Evolutionary conservation across 2,329 filamentous ascomycete genomes (phyloP).

Genomic region (Claviceps monticola): DNA sequence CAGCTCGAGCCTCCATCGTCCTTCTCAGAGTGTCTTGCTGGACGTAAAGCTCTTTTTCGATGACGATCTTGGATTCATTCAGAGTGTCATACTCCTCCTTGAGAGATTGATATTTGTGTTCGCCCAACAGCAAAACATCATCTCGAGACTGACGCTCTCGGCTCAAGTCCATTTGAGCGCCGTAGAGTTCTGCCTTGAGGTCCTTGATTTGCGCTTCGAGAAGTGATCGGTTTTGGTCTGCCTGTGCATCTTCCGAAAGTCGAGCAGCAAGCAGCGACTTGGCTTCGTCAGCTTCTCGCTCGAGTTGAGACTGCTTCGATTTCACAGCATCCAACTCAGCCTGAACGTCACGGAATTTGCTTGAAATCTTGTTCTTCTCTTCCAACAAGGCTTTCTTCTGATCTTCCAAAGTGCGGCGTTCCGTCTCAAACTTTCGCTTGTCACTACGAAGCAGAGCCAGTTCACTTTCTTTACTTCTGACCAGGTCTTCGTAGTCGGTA

Average conservation of each 20-base stretch:
- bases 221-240: slow-evolving; percentile 65
- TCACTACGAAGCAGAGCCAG: slow-evolving; percentile 73
- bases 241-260: slow-evolving; percentile 78
- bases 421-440: slow-evolving; percentile 67
- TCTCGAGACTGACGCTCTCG: slow-evolving; percentile 86
- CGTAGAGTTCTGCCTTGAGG: slow-evolving; percentile 73
- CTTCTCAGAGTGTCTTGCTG: slow-evolving; percentile 85
- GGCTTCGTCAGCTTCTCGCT: slow-evolving; percentile 79
- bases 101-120: slow-evolving; percentile 73
- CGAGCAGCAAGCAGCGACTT: slow-evolving; percentile 77
- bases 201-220: slow-evolving; percentile 79
- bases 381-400: slow-evolving; percentile 57
- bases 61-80: slow-evolving; percentile 90
- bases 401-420: slow-evolving; percentile 63
- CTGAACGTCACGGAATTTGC: slow-evolving; percentile 68
- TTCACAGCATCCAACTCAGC: slow-evolving; percentile 79
- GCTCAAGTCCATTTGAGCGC: slow-evolving; percentile 77
- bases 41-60: slow-evolving; percentile 93
- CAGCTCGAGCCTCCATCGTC: slow-evolving; percentile 65
- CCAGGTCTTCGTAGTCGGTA: slow-evolving; percentile 86
- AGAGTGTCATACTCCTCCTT: slow-evolving; percentile 75
- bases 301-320: slow-evolving; percentile 69
- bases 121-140: slow-evolving; percentile 78
- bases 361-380: slow-evolving; percentile 68
- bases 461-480: slow-evolving; percentile 89